Percentiles rank a stretch among this genome's conserved stretches.
Conservation (phyloP, 192 early-diverging fungal species). For the Rhizophlyctis rosea region DNA sequence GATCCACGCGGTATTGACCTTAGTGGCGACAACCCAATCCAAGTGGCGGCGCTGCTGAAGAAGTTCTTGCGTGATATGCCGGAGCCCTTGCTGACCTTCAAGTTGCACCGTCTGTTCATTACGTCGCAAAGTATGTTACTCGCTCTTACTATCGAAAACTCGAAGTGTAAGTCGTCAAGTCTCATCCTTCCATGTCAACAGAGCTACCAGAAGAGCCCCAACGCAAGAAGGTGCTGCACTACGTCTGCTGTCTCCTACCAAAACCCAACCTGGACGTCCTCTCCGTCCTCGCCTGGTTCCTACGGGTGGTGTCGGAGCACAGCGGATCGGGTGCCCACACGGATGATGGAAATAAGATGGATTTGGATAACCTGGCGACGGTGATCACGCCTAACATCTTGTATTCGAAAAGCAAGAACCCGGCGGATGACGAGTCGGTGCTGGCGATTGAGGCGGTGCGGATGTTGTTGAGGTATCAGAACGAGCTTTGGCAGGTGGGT, state of each 20-base stretch:
- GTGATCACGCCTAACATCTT: conserved; percentile 94
- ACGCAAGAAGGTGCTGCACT: conserved; percentile 72
- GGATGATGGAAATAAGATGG: conserved; percentile 81
- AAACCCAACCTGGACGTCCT: conserved; percentile 88
- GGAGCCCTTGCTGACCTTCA: conserved; percentile 89
- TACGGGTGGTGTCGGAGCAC: conserved; percentile 73
- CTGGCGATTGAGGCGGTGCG: conserved; percentile 39
- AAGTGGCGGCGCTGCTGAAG: conserved; percentile 92
- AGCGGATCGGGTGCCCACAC: conserved; percentile 4
- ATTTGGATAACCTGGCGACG: conserved; percentile 84
- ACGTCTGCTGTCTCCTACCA: conserved; percentile 80
- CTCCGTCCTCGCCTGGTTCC: conserved; percentile 84
- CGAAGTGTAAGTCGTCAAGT: neutral
- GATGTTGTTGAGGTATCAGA: conserved; percentile 43
- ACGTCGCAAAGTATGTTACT: conserved; percentile 59
- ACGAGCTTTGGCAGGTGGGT: conserved; percentile 47
- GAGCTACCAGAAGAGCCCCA: conserved; percentile 14
- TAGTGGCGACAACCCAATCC: conserved; percentile 70
- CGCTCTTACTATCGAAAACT: conserved; percentile 8
- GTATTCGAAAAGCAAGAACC: conserved; percentile 77
- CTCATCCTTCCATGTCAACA: neutral
- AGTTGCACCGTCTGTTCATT: conserved; percentile 83
- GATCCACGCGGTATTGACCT: conserved; percentile 72
- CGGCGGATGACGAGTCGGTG: conserved; percentile 33
- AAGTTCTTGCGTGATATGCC: conserved; percentile 96